Evolutionary conservation across 2,329 filamentous ascomycete genomes (phyloP).

Genomic region (Cryphonectria carpinicola): DNA sequence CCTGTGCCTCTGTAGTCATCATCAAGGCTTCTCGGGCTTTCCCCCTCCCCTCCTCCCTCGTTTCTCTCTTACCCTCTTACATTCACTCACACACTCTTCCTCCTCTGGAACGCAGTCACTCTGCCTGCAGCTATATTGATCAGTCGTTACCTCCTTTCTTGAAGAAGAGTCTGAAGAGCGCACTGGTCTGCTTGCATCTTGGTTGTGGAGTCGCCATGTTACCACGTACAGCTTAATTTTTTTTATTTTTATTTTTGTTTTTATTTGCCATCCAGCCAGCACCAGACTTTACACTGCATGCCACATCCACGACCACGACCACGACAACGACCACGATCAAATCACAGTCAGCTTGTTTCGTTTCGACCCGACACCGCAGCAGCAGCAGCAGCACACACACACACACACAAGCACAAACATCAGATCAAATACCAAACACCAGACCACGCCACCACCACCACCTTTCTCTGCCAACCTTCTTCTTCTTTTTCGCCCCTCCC

Average conservation of each 20-base stretch:
- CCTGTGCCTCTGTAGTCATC: neutral
- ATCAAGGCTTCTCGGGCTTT: neutral
- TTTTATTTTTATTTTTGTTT: neutral
- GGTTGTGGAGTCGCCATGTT: neutral
- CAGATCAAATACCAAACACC: neutral
- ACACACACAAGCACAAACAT: neutral
- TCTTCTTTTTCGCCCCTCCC: neutral
- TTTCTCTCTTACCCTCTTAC: neutral
- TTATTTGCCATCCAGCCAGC: neutral
- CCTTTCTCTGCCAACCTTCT: neutral
- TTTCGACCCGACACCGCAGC: neutral
- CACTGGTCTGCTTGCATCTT: no score
- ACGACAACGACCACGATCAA: neutral
- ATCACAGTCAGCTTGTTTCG: neutral
- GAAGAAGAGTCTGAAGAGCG: no score
- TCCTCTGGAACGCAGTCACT: no score
- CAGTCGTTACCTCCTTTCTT: neutral
- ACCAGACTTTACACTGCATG: neutral
- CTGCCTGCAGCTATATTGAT: neutral
- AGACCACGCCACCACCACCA: neutral
- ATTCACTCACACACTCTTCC: neutral
- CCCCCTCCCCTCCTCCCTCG: neutral
- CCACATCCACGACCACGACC: neutral
- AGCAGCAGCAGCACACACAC: neutral
- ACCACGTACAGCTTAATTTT: conserved; percentile 4